Evolutionary conservation across 2,329 filamentous ascomycete species (phyloP).

Genomic region (Monilinia aucupariae): DNA sequence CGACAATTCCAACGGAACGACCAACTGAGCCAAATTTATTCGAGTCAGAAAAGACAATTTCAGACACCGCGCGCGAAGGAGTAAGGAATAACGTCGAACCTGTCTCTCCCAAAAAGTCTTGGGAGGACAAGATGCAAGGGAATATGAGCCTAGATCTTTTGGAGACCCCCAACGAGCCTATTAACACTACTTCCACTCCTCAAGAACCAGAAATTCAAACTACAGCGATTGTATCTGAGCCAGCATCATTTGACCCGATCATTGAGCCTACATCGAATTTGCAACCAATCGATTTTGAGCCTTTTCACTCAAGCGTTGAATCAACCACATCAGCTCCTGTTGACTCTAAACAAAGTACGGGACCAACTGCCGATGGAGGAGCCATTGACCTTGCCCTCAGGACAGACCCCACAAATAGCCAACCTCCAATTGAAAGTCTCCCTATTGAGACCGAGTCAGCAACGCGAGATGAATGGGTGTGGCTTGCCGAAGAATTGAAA

Average conservation of each 20-base stretch:
- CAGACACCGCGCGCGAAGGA: background rate
- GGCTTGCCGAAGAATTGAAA: background rate
- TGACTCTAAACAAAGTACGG: background rate
- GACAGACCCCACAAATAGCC: background rate
- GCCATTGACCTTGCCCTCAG: background rate
- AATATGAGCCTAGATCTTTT: background rate
- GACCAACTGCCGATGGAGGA: conserved; percentile 1
- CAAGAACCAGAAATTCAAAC: background rate
- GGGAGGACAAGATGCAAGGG: background rate
- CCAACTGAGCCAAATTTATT: background rate
- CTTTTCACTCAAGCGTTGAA: background rate
- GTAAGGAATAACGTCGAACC: background rate
- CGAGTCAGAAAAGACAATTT: background rate
- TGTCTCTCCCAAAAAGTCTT: background rate
- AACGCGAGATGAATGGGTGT: background rate
- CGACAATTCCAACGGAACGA: background rate
- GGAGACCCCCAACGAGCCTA: background rate
- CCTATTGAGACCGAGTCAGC: background rate
- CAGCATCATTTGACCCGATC: background rate
- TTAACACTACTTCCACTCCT: background rate
- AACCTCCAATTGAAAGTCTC: background rate
- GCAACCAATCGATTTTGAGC: background rate
- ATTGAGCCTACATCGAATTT: background rate
- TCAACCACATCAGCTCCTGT: background rate
- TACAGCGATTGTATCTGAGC: background rate